These are phyloP conservation scores for Dacryopinax spathularia DNA, from an alignment of 768 basidiomycete genomes.

Conservation along the genomic window DNA sequence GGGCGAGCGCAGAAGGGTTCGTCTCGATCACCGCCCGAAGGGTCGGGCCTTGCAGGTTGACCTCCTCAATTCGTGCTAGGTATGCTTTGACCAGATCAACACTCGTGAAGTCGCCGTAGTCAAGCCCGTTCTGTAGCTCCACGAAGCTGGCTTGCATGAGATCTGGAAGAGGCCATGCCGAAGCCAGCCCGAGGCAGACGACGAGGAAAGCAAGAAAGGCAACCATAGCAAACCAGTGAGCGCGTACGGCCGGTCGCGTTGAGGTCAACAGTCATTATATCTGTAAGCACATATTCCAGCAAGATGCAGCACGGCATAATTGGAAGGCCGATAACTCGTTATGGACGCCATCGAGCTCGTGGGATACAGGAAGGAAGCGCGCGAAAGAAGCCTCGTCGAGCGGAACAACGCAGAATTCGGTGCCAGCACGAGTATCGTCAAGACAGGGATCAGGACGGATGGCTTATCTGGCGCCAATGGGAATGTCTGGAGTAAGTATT, in stretches of 20 bases:
- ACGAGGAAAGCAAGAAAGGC: neutral
- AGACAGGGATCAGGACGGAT: neutral
- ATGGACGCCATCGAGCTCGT: no score
- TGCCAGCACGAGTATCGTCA: neutral
- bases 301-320: no score
- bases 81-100: constrained; percentile 54
- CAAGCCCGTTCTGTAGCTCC: constrained; percentile 41
- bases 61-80: constrained; percentile 51
- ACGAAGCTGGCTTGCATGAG: constrained; percentile 45
- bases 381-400: neutral
- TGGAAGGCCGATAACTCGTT: no score
- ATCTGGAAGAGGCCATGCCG: constrained; percentile 28
- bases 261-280: neutral
- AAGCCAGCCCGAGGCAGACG: neutral
- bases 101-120: constrained; percentile 39
- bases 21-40: constrained; percentile 46
- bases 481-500: neutral
- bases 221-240: neutral
- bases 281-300: neutral
- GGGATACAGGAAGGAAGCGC: neutral
- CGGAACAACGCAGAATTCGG: neutral
- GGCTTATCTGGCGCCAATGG: neutral
- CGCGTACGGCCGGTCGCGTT: neutral
- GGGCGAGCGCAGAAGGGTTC: constrained; percentile 38
- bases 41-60: constrained; percentile 45